phyloP scores from a whole-genome alignment of 352 stramenopile species.

The Pythium dissimile region DNA sequence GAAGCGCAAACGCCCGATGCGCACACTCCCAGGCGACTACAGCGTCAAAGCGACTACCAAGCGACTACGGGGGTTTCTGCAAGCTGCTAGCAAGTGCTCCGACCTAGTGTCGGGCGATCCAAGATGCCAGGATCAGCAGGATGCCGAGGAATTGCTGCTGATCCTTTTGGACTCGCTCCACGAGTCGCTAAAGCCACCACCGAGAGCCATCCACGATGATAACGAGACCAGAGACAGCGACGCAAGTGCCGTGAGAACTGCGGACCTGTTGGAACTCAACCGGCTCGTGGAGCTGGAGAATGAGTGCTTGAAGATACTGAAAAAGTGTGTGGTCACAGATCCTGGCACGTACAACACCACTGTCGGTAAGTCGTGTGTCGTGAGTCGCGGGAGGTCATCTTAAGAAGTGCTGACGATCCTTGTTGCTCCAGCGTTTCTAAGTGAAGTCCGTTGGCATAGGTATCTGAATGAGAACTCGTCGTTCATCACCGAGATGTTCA shows the following conservation, averaged over 20 bases:
- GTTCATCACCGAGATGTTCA: slow-evolving; percentile 68
- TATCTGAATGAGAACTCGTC: slow-evolving; percentile 61
- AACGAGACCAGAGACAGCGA: neutral
- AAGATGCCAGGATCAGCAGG: slow-evolving; percentile 67
- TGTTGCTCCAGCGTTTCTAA: slow-evolving; percentile 38
- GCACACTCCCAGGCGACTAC: slow-evolving; percentile 2
- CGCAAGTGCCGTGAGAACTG: neutral
- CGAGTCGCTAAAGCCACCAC: slow-evolving; percentile 34
- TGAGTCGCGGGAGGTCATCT: neutral
- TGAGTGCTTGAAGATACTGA: slow-evolving; percentile 24
- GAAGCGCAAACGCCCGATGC: slow-evolving; percentile 16
- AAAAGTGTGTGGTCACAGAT: slow-evolving; percentile 27
- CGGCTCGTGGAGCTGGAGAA: slow-evolving; percentile 27
- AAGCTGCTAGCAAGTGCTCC: slow-evolving; percentile 42
- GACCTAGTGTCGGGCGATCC: slow-evolving; percentile 35
- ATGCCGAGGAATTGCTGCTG: slow-evolving; percentile 76
- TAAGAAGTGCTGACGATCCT: neutral
- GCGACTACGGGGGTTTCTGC: slow-evolving; percentile 26
- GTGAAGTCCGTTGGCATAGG: slow-evolving; percentile 51
- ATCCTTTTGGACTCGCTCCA: slow-evolving; percentile 70
- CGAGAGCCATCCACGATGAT: neutral
- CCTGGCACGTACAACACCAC: slow-evolving; percentile 54
- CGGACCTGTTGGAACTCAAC: slow-evolving; percentile 2
- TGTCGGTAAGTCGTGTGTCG: slow-evolving; percentile 46
- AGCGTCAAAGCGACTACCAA: slow-evolving; percentile 4